Conservation (phyloP, 2,329 filamentous ascomycete species). For the Xylaria sp. region DNA sequence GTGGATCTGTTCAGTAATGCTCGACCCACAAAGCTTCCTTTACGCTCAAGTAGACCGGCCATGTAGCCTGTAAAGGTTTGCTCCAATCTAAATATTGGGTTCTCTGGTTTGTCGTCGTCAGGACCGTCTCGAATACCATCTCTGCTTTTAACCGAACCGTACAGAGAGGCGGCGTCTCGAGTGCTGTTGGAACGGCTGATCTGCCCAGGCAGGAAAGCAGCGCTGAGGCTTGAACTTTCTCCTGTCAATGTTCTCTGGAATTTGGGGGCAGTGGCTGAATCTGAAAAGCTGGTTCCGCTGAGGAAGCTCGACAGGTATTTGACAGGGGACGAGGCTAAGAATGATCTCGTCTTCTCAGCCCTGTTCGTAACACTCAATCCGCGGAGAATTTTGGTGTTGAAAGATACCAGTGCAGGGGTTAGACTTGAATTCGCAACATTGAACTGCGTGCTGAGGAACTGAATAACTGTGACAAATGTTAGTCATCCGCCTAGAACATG, state of each 20-base stretch:
- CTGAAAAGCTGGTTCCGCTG: conserved; percentile 65
- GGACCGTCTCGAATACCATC: conserved; percentile 55
- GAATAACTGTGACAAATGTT: conserved; percentile 67
- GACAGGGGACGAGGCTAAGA: conserved; percentile 85
- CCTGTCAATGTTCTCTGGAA: conserved; percentile 54
- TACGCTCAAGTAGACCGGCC: conserved; percentile 82
- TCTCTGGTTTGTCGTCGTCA: conserved; percentile 68
- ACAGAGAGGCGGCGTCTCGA: conserved; percentile 60
- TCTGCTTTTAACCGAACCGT: conserved; percentile 64
- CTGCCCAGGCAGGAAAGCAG: conserved; percentile 57
- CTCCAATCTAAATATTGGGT: conserved; percentile 79
- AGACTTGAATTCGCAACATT: conserved; percentile 72
- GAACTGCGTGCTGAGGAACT: conserved; percentile 77
- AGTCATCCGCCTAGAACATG: conserved; percentile 38
- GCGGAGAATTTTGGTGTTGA: conserved; percentile 81
- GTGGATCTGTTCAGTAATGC: conserved; percentile 75
- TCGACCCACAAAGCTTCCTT: conserved; percentile 85
- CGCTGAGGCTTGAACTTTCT: conserved; percentile 50
- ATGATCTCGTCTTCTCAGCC: conserved; percentile 73
- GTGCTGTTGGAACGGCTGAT: conserved; percentile 59
- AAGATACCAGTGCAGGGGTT: conserved; percentile 76
- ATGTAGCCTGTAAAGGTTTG: conserved; percentile 87
- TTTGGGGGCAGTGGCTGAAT: conserved; percentile 53
- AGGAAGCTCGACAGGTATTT: conserved; percentile 90
- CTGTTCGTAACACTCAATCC: conserved; percentile 73